phyloP scores from a whole-genome alignment of 192 early-diverging fungal genomes.

The Jimgerdemannia flammicorona region DNA sequence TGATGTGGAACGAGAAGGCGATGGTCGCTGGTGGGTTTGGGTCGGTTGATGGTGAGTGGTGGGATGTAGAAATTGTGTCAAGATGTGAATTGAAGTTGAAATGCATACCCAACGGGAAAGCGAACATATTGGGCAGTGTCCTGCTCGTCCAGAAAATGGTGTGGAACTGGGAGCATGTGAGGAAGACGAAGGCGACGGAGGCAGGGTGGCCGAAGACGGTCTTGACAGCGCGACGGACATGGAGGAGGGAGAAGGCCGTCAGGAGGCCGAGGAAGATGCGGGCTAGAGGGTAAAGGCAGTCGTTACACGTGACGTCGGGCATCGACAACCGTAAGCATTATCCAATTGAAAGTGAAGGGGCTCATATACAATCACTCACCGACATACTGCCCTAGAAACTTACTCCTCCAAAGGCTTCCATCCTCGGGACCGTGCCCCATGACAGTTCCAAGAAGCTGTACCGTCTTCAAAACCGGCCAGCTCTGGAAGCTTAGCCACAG shows the following conservation, averaged over 20 bases:
- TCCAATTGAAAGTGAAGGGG: neutral
- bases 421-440: conserved; percentile 4
- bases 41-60: neutral
- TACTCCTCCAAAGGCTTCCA: conserved; percentile 7
- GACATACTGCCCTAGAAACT: conserved; percentile 32
- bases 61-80: conserved; percentile 2
- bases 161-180: conserved; percentile 80
- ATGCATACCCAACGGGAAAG: conserved; percentile 54
- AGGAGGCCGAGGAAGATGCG: conserved; percentile 49
- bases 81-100: neutral
- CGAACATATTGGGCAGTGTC: conserved; percentile 86
- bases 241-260: conserved; percentile 43
- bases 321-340: no score
- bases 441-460: conserved; percentile 12
- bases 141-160: conserved; percentile 84
- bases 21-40: conserved; percentile 20
- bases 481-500: conserved; percentile 50
- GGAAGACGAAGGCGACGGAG: conserved; percentile 44
- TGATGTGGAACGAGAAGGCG: conserved; percentile 37
- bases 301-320: conserved; percentile 2
- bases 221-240: conserved; percentile 46
- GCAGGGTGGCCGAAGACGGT: conserved; percentile 54
- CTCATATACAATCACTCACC: conserved; percentile 22
- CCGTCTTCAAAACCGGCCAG: conserved; percentile 40
- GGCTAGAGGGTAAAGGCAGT: conserved; percentile 14